Conservation (phyloP, 148 eudicot genomes). For the Agrostemma githago region DNA sequence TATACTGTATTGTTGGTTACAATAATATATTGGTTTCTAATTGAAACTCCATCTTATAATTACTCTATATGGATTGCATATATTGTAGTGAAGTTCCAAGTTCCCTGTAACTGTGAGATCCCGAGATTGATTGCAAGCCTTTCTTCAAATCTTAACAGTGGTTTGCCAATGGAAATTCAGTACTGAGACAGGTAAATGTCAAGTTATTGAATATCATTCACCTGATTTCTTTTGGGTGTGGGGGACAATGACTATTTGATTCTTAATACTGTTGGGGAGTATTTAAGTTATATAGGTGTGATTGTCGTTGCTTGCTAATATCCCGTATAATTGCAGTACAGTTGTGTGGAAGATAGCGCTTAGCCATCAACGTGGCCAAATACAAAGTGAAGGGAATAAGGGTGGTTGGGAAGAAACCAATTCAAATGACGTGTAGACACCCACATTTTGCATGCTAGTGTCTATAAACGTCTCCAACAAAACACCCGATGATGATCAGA, state of each 20-base stretch:
- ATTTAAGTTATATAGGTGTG: background rate
- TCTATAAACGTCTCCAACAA: no score
- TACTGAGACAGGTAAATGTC: constrained; percentile 78
- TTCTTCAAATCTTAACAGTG: constrained; percentile 61
- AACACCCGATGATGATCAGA: no score
- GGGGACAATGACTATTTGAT: background rate
- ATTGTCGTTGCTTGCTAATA: background rate
- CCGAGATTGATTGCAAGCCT: constrained; percentile 72
- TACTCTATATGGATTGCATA: constrained; percentile 25
- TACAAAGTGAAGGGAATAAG: constrained; percentile 29
- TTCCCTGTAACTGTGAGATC: constrained; percentile 70
- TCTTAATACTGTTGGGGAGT: background rate
- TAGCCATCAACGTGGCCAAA: constrained; percentile 40
- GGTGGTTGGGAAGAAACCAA: constrained; percentile 27
- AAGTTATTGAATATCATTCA: background rate
- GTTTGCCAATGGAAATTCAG: constrained; percentile 70
- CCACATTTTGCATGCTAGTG: no score
- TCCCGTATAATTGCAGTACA: constrained; percentile 44
- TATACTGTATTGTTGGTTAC: no score
- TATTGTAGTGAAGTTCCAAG: constrained; percentile 85
- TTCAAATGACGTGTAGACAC: constrained; percentile 11
- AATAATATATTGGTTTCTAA: no score
- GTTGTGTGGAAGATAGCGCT: constrained; percentile 91
- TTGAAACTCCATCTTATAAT: background rate
- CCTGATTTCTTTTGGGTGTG: background rate